Conservation (phyloP, 495 filamentous ascomycete species). For the Astrothelium macrocarpum region DNA sequence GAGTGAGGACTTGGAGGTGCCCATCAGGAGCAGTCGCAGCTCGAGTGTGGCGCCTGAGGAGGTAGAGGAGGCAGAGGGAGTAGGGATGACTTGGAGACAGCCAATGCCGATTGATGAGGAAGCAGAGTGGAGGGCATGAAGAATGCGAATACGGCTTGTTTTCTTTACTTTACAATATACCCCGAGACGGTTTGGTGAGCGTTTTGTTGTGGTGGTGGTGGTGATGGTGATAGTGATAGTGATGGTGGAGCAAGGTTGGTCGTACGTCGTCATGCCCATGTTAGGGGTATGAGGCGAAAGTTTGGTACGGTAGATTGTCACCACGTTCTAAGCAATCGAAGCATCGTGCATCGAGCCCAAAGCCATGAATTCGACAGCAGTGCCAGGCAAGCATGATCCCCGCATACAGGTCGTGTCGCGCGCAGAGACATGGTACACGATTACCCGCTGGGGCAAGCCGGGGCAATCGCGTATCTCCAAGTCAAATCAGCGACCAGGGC, state of each 20-base stretch:
- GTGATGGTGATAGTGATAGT: background rate
- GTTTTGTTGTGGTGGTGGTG: background rate
- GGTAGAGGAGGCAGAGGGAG: background rate
- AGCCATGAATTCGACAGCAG: background rate
- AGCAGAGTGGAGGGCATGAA: constrained; percentile 23
- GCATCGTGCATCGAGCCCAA: background rate
- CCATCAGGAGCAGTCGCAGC: constrained; percentile 1
- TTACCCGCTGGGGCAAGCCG: background rate
- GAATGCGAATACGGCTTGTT: background rate
- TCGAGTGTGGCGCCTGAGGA: background rate
- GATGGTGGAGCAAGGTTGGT: too few relatives aligned
- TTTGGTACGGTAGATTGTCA: too few relatives aligned
- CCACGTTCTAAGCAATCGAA: too few relatives aligned
- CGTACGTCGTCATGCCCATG: too few relatives aligned
- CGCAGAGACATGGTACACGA: background rate
- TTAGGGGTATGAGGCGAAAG: too few relatives aligned
- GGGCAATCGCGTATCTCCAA: background rate
- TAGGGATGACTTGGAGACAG: constrained; percentile 2
- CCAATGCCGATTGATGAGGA: constrained; percentile 29
- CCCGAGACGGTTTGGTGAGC: background rate
- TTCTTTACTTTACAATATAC: background rate
- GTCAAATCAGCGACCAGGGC: constrained; percentile 1
- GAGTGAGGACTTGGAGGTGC: background rate
- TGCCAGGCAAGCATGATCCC: background rate
- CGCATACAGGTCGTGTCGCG: background rate